Percentiles rank a stretch among this genome's conserved stretches.
phyloP scores from a whole-genome alignment of 306 rosid genomes.

The Cucurbita moschata region DNA sequence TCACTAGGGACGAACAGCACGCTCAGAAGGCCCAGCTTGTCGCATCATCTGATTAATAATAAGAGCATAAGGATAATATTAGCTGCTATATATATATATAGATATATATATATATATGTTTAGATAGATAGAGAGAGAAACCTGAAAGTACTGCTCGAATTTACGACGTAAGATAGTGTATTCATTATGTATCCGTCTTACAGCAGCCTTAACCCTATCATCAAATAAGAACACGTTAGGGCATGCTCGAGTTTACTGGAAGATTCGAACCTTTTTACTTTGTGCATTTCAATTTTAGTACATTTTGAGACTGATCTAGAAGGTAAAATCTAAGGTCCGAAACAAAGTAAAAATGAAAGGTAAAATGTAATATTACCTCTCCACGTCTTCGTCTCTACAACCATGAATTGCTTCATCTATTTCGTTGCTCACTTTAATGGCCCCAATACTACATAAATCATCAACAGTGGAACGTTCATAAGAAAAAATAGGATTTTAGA shows the following conservation, averaged over 20 bases:
- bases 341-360: neutral
- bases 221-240: too few relatives aligned
- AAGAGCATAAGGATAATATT: conserved; percentile 1
- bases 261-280: too few relatives aligned
- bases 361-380: neutral
- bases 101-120: neutral
- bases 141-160: neutral
- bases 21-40: neutral
- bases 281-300: too few relatives aligned
- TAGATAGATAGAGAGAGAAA: neutral
- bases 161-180: neutral
- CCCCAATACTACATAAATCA: neutral
- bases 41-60: neutral
- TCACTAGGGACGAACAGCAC: neutral
- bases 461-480: neutral
- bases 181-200: neutral
- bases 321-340: too few relatives aligned
- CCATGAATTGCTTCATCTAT: neutral
- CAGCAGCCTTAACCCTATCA: neutral
- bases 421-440: neutral
- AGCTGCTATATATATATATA: neutral
- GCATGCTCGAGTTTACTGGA: neutral
- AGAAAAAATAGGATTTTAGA: neutral
- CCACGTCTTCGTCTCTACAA: neutral
- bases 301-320: too few relatives aligned